These are phyloP conservation scores for Tripterygium wilfordii DNA, from an alignment of 177 flowering plant genomes.

Conservation along the genomic window DNA sequence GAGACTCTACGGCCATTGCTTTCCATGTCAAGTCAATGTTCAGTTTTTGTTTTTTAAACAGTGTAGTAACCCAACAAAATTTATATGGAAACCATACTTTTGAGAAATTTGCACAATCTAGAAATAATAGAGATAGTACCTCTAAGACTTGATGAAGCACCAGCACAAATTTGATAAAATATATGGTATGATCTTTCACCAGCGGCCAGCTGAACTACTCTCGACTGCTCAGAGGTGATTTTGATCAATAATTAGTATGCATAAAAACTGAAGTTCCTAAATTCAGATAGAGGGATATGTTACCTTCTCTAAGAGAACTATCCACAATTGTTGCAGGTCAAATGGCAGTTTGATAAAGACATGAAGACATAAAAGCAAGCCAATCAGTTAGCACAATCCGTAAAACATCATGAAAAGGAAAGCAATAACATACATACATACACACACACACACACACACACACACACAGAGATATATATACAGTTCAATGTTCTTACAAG, in stretches of 20 bases:
- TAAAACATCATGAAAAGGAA: background rate
- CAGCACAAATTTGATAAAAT: constrained; percentile 96
- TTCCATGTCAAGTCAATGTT: too few relatives aligned
- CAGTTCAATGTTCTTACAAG: constrained; percentile 55
- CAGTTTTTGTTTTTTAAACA: too few relatives aligned
- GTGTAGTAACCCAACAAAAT: too few relatives aligned
- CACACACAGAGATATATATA: too few relatives aligned
- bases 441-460: too few relatives aligned
- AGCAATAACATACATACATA: too few relatives aligned
- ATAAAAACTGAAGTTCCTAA: constrained; percentile 5
- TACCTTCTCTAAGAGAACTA: constrained; percentile 95
- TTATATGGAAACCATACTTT: too few relatives aligned
- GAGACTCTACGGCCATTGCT: too few relatives aligned
- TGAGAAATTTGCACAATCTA: too few relatives aligned
- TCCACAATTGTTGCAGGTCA: constrained; percentile 8
- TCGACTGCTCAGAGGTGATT: constrained; percentile 50
- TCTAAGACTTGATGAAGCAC: constrained; percentile 69
- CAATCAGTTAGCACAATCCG: constrained; percentile 18
- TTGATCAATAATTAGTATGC: constrained; percentile 3
- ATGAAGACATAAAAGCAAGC: constrained; percentile 13
- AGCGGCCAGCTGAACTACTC: constrained; percentile 73
- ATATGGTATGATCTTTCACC: constrained; percentile 94
- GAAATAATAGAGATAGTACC: constrained; percentile 31
- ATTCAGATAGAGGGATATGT: constrained; percentile 2
- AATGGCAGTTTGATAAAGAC: constrained; percentile 11